These are phyloP conservation scores for Spinellus fusiger DNA, from an alignment of 192 early-diverging fungal species.

Conservation along the genomic window DNA sequence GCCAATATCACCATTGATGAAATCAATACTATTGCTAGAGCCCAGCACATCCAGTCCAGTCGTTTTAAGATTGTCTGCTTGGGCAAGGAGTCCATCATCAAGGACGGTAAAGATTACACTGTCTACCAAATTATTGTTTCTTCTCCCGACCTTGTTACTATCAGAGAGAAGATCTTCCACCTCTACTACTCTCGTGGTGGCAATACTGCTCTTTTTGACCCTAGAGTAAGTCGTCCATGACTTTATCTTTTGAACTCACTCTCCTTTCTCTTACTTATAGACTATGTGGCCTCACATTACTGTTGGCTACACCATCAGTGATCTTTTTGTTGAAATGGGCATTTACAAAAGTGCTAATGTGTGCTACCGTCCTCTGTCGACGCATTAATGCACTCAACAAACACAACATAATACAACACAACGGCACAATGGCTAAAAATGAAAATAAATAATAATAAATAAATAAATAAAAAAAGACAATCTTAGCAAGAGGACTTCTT, in stretches of 20 bases:
- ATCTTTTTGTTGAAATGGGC: slow-evolving; percentile 61
- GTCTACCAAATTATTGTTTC: slow-evolving; percentile 43
- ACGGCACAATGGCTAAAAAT: not conserved
- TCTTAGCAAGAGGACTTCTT: no score
- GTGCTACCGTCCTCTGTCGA: slow-evolving; percentile 50
- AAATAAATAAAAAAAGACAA: not conserved
- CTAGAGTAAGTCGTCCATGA: slow-evolving; percentile 23
- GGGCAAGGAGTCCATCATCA: slow-evolving; percentile 41
- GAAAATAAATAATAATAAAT: not conserved
- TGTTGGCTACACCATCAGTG: slow-evolving; percentile 54
- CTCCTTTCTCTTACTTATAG: slow-evolving; percentile 4
- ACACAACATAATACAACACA: no score
- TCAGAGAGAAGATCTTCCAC: slow-evolving; percentile 50
- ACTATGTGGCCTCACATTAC: slow-evolving; percentile 66
- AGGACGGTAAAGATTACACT: slow-evolving; percentile 17
- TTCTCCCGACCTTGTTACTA: slow-evolving; percentile 34
- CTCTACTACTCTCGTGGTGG: slow-evolving; percentile 57
- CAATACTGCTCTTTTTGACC: slow-evolving; percentile 61
- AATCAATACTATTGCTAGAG: slow-evolving; percentile 50
- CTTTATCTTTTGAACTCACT: not conserved
- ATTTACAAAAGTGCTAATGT: slow-evolving; percentile 66
- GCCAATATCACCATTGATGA: slow-evolving; percentile 60
- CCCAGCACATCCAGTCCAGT: slow-evolving; percentile 48
- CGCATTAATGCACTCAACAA: no score
- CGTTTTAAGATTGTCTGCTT: slow-evolving; percentile 53